A percentile compares a stretch with the other conserved stretches of the same genome.
Conservation (phyloP, 2,329 filamentous ascomycete species). For the Exophiala aquamarina region DNA sequence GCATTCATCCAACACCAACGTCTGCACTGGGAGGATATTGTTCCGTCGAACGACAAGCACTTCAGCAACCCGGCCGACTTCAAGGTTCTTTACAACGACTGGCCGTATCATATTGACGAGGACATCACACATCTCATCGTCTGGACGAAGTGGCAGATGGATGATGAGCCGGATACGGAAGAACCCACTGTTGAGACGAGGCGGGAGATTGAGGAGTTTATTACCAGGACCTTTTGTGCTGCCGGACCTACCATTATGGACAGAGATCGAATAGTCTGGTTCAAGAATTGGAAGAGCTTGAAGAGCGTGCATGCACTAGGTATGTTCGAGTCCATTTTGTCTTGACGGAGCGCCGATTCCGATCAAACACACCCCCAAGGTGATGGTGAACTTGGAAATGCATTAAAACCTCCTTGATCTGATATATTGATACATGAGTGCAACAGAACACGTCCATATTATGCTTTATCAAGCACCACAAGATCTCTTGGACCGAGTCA, state of each 20-base stretch:
- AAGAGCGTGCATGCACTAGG: constrained; percentile 78
- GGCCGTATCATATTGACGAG: constrained; percentile 83
- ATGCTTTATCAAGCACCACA: constrained; percentile 79
- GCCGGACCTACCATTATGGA: constrained; percentile 8
- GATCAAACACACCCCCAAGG: no score
- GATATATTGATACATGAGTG: no score
- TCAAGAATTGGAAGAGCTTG: constrained; percentile 84
- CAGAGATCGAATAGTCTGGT: constrained; percentile 69
- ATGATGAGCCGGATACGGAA: constrained; percentile 65
- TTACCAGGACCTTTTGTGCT: constrained; percentile 64
- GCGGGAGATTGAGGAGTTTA: constrained; percentile 68
- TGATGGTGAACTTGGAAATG: no score
- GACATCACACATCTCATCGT: constrained; percentile 82
- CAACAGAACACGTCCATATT: constrained; percentile 87
- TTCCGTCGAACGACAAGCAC: constrained; percentile 37
- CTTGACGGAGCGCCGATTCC: no score
- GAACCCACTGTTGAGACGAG: constrained; percentile 67
- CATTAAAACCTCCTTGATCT: not conserved
- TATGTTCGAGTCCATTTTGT: constrained; percentile 11
- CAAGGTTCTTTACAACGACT: constrained; percentile 84
- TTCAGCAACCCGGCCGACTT: constrained; percentile 48
- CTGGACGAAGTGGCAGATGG: constrained; percentile 86
- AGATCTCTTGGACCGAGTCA: constrained; percentile 68
- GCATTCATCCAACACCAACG: constrained; percentile 71
- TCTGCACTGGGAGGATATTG: constrained; percentile 63